Evolutionary conservation across 495 filamentous ascomycete species (phyloP).

Genomic region (Penicillium canescens): DNA sequence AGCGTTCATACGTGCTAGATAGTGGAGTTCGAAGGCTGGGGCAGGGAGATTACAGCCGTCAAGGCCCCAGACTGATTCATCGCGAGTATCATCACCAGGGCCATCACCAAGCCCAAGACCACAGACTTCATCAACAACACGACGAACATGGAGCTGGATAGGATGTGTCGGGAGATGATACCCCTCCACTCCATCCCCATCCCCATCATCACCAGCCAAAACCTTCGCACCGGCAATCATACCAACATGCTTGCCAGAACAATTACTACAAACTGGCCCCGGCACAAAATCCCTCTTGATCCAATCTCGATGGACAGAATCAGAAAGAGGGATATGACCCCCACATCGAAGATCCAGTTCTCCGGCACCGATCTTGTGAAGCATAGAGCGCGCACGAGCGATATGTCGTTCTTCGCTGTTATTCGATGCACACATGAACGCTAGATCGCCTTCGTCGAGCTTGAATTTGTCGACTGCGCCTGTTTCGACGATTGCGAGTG

Average conservation of each 20-base stretch:
- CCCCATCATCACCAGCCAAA: slow-evolving; percentile 21
- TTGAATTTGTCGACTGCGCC: slow-evolving; percentile 29
- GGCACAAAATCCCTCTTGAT: slow-evolving; percentile 38
- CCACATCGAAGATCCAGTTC: slow-evolving; percentile 39
- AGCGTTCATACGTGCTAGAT: slow-evolving; percentile 28
- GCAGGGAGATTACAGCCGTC: slow-evolving; percentile 44
- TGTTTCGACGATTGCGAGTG: slow-evolving; percentile 35
- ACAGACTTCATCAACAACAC: slow-evolving; percentile 27
- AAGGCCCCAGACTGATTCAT: slow-evolving; percentile 29
- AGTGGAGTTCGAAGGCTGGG: slow-evolving; percentile 30
- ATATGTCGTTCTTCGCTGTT: slow-evolving; percentile 43
- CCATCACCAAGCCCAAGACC: slow-evolving; percentile 3
- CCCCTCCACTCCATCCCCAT: neutral
- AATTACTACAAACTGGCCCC: slow-evolving; percentile 33
- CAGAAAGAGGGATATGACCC: slow-evolving; percentile 33
- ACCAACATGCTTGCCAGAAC: slow-evolving; percentile 44
- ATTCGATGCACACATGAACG: slow-evolving; percentile 47
- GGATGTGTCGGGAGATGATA: slow-evolving; percentile 33
- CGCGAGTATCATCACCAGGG: neutral
- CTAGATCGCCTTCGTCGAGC: slow-evolving; percentile 39
- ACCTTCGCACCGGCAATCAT: slow-evolving; percentile 39
- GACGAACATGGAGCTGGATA: slow-evolving; percentile 32
- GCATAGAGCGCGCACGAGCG: slow-evolving; percentile 29
- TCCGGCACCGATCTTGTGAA: slow-evolving; percentile 20
- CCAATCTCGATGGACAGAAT: slow-evolving; percentile 31